Base-by-base conservation (phyloP, 2,329 filamentous ascomycete species). In the Fusarium euwallaceae region DNA sequence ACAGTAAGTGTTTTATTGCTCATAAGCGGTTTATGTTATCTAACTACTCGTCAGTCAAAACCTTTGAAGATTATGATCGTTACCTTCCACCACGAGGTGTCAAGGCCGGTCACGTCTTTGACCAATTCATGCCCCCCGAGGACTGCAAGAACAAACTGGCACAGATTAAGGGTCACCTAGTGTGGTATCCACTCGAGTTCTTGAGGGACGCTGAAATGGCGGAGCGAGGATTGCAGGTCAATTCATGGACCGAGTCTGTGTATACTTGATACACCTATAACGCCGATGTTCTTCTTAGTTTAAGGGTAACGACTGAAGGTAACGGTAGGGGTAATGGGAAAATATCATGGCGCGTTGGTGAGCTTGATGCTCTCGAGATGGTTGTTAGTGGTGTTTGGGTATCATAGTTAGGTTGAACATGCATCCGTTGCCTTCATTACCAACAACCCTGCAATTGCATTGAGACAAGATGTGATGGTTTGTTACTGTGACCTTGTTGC, bases 141-240 rank as follows among this genome's bases (percentile, higher is more conserved):
- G 92, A 97, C 65, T 91, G 97, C 8, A 89, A 94, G 17, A 82
- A 88, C 74, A 95, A 96, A 82, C 86, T 98, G 60, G 92, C 95
- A 78, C 88, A 92, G 79, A 91, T 98, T 76, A 92, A 91, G 84
- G 96, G 96, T 0, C 96, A 98, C 85, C 83, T 98, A 45, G 96
- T 98, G 8, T 97, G 94, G 94, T 96, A 98, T 92, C 95, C 95
- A n/a, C 82, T 98, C 78, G 90, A 95, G 55, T 98, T 98, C 81
- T 83, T 98, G 80, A 88, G 90, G 78, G 92, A 97, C 73, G 95
- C 92, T 0, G 89, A 94, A 78, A 97, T 98, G 95, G 95, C 95
- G 0, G 95, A 98, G 85, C 90, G 89, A 78, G 95, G 96, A 0
- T 80, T 98, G 82, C 92, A 95, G 83, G 91, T 98, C 45, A 98